These are phyloP conservation scores for Mycena sanguinolenta DNA, from an alignment of 768 basidiomycete genomes.

Conservation along the genomic window DNA sequence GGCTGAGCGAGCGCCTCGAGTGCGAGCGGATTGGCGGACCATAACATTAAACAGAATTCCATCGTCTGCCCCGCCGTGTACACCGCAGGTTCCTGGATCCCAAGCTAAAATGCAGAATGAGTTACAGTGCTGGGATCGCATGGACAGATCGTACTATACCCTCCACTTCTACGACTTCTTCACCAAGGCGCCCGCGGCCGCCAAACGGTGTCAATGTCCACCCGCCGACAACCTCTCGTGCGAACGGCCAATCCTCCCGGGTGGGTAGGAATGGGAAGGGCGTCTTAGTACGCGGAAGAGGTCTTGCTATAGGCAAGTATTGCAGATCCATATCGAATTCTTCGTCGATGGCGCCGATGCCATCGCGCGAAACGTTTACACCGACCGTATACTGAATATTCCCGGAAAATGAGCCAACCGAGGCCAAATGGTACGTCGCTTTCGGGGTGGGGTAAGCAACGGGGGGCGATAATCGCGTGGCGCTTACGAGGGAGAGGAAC, in stretches of 20 bases:
- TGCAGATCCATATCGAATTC: conserved; percentile 31
- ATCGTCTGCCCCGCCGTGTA: conserved; percentile 29
- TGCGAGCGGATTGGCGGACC: conserved; percentile 26
- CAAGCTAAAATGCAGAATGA: conserved; percentile 23
- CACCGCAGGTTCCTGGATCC: conserved; percentile 30
- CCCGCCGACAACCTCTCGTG: conserved; percentile 34
- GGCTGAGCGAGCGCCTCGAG: conserved; percentile 36
- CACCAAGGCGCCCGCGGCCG: conserved; percentile 32
- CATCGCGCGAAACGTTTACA: conserved; percentile 32
- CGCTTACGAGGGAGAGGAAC: conserved; percentile 33
- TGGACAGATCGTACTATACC: conserved; percentile 20
- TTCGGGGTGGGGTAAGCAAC: neutral
- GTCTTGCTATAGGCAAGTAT: conserved; percentile 28
- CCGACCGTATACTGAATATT: conserved; percentile 27
- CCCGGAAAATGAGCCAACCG: conserved; percentile 25
- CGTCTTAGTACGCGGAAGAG: conserved; percentile 17
- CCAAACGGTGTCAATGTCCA: conserved; percentile 38
- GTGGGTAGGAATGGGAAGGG: conserved; percentile 33
- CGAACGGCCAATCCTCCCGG: conserved; percentile 36
- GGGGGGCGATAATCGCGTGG: neutral
- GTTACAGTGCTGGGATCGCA: neutral
- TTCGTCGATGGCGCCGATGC: conserved; percentile 30
- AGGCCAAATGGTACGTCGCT: conserved; percentile 25
- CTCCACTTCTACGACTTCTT: conserved; percentile 32
- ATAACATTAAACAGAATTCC: conserved; percentile 26